Evolutionary conservation across 345 rosid genomes (phyloP).

Genomic region (Dimocarpus longan): DNA sequence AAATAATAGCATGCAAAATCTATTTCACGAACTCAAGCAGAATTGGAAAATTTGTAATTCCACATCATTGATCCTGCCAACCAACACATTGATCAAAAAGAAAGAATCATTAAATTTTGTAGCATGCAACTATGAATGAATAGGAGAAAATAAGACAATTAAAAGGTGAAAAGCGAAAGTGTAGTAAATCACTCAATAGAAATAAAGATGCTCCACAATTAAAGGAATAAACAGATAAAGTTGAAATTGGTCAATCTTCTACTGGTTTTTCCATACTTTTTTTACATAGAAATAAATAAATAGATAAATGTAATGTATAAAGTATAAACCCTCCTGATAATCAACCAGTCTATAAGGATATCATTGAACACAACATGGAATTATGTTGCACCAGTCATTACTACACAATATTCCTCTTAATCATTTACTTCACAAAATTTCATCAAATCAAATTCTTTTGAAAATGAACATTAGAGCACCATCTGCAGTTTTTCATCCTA

Average conservation of each 20-base stretch:
- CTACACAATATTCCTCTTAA: background rate
- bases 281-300: no score
- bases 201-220: background rate
- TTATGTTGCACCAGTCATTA: background rate
- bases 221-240: background rate
- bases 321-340: background rate
- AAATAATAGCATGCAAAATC: background rate
- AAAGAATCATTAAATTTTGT: background rate
- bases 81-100: background rate
- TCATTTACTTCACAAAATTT: background rate
- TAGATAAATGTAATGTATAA: background rate
- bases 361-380: background rate
- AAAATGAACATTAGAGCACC: background rate
- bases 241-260: background rate
- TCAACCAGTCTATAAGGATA: background rate
- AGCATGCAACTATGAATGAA: background rate
- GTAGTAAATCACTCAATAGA: background rate
- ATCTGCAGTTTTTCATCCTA: background rate
- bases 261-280: background rate
- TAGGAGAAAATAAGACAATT: background rate
- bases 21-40: background rate
- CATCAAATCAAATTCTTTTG: background rate
- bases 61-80: constrained; percentile 6
- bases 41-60: background rate
- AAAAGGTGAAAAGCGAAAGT: background rate